These are phyloP conservation scores for Globisporangium splendens DNA, from an alignment of 352 stramenopile species.

Conservation along the genomic window DNA sequence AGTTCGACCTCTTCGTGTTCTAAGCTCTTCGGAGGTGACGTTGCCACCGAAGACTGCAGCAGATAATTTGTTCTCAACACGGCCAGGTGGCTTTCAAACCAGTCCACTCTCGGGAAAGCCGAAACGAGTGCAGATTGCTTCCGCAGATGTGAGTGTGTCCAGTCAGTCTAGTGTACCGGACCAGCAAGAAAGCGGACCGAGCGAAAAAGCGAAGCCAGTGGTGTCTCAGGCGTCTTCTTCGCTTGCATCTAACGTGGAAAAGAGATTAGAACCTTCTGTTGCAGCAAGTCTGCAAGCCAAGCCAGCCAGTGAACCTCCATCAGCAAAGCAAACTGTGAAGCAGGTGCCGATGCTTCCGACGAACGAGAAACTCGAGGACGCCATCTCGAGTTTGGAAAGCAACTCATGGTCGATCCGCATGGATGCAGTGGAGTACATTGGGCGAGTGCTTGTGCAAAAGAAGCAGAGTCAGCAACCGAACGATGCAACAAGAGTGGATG, in stretches of 20 bases:
- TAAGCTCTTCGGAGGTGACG: constrained; percentile 24
- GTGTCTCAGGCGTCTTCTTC: no score
- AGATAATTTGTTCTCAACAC: constrained; percentile 27
- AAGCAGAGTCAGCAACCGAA: constrained; percentile 11
- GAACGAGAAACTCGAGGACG: constrained; percentile 42
- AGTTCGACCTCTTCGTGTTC: constrained; percentile 32
- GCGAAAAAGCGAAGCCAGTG: constrained; percentile 5
- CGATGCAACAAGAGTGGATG: constrained; percentile 37
- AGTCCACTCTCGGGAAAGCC: constrained; percentile 22
- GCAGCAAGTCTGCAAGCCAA: constrained; percentile 20
- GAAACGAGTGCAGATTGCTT: constrained; percentile 34
- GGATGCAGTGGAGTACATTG: constrained; percentile 54
- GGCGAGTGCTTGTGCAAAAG: constrained; percentile 19
- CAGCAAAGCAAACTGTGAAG: constrained; percentile 5
- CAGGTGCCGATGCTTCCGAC: no score
- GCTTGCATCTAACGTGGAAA: no score
- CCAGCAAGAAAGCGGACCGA: constrained; percentile 10
- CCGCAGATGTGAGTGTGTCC: constrained; percentile 14
- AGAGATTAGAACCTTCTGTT: no score
- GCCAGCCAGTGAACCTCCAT: constrained; percentile 12
- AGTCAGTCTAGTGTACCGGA: constrained; percentile 1
- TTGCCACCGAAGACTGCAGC: constrained; percentile 15
- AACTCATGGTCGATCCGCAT: constrained; percentile 65
- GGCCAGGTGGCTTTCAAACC: constrained; percentile 33
- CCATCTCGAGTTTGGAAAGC: constrained; percentile 42